Evolutionary conservation across 169 alveolate species (phyloP).

Genomic region (Plasmodium ovale): DNA sequence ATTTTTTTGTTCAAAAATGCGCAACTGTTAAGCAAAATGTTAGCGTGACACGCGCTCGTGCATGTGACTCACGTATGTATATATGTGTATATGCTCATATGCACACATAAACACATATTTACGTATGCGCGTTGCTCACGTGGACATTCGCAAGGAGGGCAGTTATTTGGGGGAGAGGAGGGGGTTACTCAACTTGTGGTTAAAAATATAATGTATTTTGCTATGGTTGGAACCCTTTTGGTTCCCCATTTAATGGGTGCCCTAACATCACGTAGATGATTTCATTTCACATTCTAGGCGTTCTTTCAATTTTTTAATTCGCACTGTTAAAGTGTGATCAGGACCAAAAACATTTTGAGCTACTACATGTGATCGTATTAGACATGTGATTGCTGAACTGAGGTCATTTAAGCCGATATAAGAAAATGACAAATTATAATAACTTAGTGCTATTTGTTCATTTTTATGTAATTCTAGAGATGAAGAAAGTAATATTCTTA

Average conservation of each 20-base stretch:
- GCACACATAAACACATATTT: background rate
- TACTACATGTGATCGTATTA: slow-evolving; percentile 40
- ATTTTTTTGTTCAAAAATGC: too few relatives aligned
- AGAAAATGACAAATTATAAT: slow-evolving; percentile 71
- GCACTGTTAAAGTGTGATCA: slow-evolving; percentile 42
- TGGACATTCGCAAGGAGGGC: too few relatives aligned
- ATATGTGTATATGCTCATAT: background rate
- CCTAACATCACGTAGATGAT: background rate
- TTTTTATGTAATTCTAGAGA: slow-evolving; percentile 41
- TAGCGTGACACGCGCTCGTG: too few relatives aligned
- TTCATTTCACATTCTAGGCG: slow-evolving; percentile 34
- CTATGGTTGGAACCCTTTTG: too few relatives aligned
- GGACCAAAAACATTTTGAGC: slow-evolving; percentile 65
- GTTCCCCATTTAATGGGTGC: too few relatives aligned
- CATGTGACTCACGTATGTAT: background rate
- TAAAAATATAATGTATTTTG: too few relatives aligned
- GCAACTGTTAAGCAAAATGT: too few relatives aligned
- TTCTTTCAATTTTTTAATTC: slow-evolving; percentile 29
- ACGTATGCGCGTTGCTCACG: background rate
- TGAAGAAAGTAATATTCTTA: slow-evolving; percentile 56
- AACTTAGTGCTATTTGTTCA: slow-evolving; percentile 73
- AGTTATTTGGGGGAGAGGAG: too few relatives aligned
- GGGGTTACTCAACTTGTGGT: too few relatives aligned
- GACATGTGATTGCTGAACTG: slow-evolving; percentile 56
- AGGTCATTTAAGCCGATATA: slow-evolving; percentile 65